Base-by-base conservation (phyloP, 1,284 basidiomycete genomes). In the Erythrobasidium hasegawianum region DNA sequence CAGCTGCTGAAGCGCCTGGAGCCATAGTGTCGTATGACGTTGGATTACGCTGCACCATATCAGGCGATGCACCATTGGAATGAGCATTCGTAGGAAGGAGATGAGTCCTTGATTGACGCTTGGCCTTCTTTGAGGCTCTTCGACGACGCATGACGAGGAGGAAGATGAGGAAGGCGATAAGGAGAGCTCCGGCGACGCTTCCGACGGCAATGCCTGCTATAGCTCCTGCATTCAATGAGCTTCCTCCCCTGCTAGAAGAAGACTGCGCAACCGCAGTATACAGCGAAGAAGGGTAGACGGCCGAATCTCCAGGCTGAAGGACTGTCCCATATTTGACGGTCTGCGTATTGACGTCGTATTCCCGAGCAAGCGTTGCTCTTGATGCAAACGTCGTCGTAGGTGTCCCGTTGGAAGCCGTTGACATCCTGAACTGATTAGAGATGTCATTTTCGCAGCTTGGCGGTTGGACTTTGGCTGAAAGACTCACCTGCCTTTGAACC, bases 191-290 rank as follows among this genome's bases (percentile, higher is more conserved):
- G 27, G 62, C 62, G 41, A 65, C 62, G 56, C 55, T 39, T 38
- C 55, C 62, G 18, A 65, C 56, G n/a, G 52, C 62, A 47, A 65
- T 65, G 45, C 62, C 62, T 22, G 62, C 62, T 41, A 65, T 65
- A n/a, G 55, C 47, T 13, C 62, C 56, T 33, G 26, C 62, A 29
- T 43, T 55, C 9, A 65, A 56, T 38, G 53, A 45, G 27, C n/a
- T 20, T 29, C 62, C 56, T 8, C 56, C 62, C 9, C 29, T 24
- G 9, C 40, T 4, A 10, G n/a, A 39, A n/a, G n/a, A n/a, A 18
- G 24, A 33, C n/a, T n/a, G n/a, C 14, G 18, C 26, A 26, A 26
- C 26, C n/a, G 62, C 53, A 55, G 53, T 64, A 33, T 64, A 64
- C 20, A 65, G 55, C 7, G 55, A 58, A n/a, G 62, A 49, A 16